Conservation (phyloP, 495 filamentous ascomycete genomes). For the Penicillium pancosmium region DNA sequence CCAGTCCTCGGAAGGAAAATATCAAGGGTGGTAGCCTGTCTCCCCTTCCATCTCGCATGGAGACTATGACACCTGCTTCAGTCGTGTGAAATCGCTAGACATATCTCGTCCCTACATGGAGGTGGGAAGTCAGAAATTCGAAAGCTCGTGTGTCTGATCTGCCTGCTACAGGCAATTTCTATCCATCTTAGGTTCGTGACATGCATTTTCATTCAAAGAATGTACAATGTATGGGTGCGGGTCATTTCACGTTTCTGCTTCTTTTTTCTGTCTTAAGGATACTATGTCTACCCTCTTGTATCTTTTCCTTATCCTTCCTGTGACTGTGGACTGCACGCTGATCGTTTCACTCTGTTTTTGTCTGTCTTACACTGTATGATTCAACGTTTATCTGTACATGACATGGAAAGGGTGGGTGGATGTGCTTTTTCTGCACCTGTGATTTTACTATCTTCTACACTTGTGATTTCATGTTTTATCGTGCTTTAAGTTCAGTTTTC, state of each 20-base stretch:
- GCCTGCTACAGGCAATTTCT: background rate
- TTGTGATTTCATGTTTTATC: background rate
- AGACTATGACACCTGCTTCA: conserved; percentile 28
- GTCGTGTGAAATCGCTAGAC: background rate
- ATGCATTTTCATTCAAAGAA: conserved; percentile 27
- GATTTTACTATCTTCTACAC: conserved; percentile 2
- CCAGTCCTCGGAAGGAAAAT: conserved; percentile 41
- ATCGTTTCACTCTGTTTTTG: background rate
- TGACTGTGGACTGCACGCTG: background rate
- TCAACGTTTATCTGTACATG: background rate
- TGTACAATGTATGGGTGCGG: conserved; percentile 17
- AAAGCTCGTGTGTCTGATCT: background rate
- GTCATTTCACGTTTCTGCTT: conserved; percentile 4
- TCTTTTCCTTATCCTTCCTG: background rate
- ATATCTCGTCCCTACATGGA: background rate
- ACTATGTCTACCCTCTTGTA: background rate
- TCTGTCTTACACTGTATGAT: background rate
- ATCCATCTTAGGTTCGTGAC: conserved; percentile 6
- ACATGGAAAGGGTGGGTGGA: background rate
- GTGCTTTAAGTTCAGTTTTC: no score
- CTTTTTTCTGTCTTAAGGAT: background rate
- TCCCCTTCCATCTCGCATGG: conserved; percentile 38
- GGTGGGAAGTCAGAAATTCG: no score
- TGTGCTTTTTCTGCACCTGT: background rate
- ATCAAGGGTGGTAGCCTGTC: conserved; percentile 39